A percentile compares a stretch with the other conserved stretches of the same genome.
These are phyloP conservation scores for Aegilops sharonensis DNA, from an alignment of 176 grass and related monocot species.

Conservation along the genomic window DNA sequence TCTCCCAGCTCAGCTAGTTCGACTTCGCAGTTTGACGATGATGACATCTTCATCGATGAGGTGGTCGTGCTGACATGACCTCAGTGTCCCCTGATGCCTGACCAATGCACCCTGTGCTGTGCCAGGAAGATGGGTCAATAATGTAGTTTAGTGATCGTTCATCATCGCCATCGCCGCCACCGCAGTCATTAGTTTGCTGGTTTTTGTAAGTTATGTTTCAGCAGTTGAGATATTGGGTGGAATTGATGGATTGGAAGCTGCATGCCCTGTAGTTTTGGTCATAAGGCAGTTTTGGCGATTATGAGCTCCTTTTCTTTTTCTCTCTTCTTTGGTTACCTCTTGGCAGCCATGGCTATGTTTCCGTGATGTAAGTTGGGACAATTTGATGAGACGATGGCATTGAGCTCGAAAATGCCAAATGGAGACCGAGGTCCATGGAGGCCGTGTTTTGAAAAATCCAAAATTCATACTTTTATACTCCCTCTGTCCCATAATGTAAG, in stretches of 20 bases:
- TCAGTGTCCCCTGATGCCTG: background rate
- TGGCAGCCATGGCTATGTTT: slow-evolving; percentile 33
- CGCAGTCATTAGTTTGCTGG: slow-evolving; percentile 1
- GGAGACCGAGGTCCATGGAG: too few relatives aligned
- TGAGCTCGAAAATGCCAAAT: background rate
- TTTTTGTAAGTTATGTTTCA: slow-evolving; percentile 44
- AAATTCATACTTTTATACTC: too few relatives aligned
- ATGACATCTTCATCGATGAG: slow-evolving; percentile 65
- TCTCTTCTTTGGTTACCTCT: slow-evolving; percentile 28
- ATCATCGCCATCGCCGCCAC: background rate
- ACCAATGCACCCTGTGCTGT: background rate
- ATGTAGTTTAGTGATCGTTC: background rate
- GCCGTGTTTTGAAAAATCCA: too few relatives aligned
- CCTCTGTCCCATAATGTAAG: too few relatives aligned
- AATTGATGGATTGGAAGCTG: slow-evolving; percentile 24
- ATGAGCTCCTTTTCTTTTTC: slow-evolving; percentile 4
- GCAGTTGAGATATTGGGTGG: slow-evolving; percentile 26
- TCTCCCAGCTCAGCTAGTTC: slow-evolving; percentile 33
- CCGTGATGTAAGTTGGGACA: slow-evolving; percentile 30
- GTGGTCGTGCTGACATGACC: slow-evolving; percentile 54
- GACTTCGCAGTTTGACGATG: slow-evolving; percentile 34
- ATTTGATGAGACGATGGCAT: slow-evolving; percentile 31
- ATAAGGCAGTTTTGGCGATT: slow-evolving; percentile 28
- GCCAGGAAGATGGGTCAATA: slow-evolving; percentile 22
- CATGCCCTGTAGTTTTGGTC: slow-evolving; percentile 47